Conservation (phyloP, 2,329 filamentous ascomycete species). For the Xylariaceae sp. region DNA sequence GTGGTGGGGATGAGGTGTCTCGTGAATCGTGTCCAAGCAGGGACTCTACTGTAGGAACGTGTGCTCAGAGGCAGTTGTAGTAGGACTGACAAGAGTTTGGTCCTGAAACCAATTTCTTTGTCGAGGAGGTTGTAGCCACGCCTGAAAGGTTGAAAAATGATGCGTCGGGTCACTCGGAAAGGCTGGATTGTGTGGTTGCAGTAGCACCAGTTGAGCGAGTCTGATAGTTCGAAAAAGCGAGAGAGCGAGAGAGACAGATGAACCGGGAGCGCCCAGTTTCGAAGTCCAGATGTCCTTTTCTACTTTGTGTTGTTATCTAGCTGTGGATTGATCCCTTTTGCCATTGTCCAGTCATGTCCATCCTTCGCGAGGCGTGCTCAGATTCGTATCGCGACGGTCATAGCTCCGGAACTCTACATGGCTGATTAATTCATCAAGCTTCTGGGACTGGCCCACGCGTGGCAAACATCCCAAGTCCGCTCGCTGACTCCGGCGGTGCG, state of each 20-base stretch:
- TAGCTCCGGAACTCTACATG: constrained; percentile 1
- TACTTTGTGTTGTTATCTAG: constrained; percentile 1
- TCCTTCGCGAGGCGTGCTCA: not conserved
- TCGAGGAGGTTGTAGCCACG: constrained; percentile 1
- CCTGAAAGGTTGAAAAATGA: constrained; percentile 4
- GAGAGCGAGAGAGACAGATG: not conserved
- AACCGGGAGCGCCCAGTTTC: constrained; percentile 2
- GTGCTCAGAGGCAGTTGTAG: constrained; percentile 1
- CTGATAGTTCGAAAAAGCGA: not conserved
- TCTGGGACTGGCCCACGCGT: constrained; percentile 15
- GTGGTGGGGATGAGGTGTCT: constrained; percentile 16
- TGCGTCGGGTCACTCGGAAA: constrained; percentile 1
- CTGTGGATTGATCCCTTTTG: constrained; percentile 1
- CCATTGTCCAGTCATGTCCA: constrained; percentile 6
- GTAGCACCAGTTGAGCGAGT: not conserved
- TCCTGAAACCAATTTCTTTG: not conserved
- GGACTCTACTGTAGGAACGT: constrained; percentile 13
- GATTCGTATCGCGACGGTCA: not conserved
- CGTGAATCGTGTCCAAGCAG: constrained; percentile 18
- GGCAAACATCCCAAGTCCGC: constrained; percentile 4
- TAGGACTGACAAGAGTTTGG: not conserved
- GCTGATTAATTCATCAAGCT: constrained; percentile 15
- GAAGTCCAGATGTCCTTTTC: constrained; percentile 2
- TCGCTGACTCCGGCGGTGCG: constrained; percentile 12
- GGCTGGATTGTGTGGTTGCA: constrained; percentile 11